Evolutionary conservation across 2,329 filamentous ascomycete species (phyloP), one percentile per base, ranked within the genome.

Genomic region (Aspergillus pseudotamarii): DNA sequence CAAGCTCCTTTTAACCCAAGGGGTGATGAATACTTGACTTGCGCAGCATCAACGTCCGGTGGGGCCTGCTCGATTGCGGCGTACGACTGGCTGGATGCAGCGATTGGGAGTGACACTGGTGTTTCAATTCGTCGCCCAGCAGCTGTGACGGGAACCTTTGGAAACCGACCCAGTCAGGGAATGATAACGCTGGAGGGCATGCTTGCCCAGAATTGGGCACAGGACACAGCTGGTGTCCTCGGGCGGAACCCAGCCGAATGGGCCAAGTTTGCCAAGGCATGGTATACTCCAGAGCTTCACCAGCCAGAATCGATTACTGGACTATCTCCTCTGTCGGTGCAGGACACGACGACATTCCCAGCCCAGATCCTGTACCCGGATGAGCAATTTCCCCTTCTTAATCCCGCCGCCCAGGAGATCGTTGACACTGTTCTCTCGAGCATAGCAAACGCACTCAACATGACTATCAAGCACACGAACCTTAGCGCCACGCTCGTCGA

Each of bases 111-210:
- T 14, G 78, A 80, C 51, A 85, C 82, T 1, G 82, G 80, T 4
- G 80, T 80, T 6, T 80, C 77, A 5, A 82, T 84, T 59, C 77
- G 83, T n/a, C 76, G 80, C 0, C 83, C 83, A 0, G 79, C 81
- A 1, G 74, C 73, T 0, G 72, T 76, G 0, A 75, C 80, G 26
- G 83, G 82, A 1, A 63, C 81, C 0, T 84, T 81, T 41, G 83
- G 81, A 0, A 81, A 82, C 63, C 73, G 82, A 0, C 82, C 82
- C 0, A 78, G 77, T 53, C 78, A 80, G 6, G 78, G 72, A 0
- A 70, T 81, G 4, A 78, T 83, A 4, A 67, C 66, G 0, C 71
- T 84, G 0, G 78, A 81, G n/a, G 67, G 76, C 2, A 80, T 80
- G 4, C 75, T 83, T 64, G 79, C 82, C 0, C 67, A 84, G 1